Evolutionary conservation across 148 eudicot genomes (phyloP).

Genomic region (Selenicereus undatus): DNA sequence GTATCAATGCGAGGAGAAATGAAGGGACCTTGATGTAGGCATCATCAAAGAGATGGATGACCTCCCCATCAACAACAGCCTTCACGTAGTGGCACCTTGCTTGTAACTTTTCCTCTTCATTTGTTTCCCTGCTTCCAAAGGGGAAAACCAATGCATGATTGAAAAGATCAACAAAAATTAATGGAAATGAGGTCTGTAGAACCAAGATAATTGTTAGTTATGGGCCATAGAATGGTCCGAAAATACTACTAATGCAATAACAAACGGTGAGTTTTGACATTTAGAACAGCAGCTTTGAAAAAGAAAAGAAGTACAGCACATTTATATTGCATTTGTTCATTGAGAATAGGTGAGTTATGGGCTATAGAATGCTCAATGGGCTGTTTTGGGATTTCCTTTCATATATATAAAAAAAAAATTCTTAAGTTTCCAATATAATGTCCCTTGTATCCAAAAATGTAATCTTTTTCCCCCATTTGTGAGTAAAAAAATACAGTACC

Average conservation of each 20-base stretch:
- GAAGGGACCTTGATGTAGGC: constrained; percentile 21
- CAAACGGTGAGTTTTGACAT: too few relatives aligned
- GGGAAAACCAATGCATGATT: not conserved
- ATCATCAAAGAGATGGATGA: constrained; percentile 23
- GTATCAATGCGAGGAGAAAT: not conserved
- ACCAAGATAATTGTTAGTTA: not conserved
- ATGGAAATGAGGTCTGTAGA: not conserved
- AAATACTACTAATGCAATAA: not conserved
- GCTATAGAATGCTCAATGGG: not conserved
- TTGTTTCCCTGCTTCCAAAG: constrained; percentile 6
- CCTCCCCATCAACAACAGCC: constrained; percentile 30
- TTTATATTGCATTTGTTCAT: too few relatives aligned
- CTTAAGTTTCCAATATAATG: too few relatives aligned
- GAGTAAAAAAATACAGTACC: too few relatives aligned
- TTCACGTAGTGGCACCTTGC: constrained; percentile 25
- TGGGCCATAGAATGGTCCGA: not conserved
- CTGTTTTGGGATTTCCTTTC: too few relatives aligned
- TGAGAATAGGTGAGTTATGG: not conserved
- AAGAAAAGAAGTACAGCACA: too few relatives aligned
- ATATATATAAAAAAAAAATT: too few relatives aligned
- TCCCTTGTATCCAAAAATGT: too few relatives aligned
- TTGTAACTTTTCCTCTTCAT: constrained; percentile 23
- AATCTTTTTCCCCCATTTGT: too few relatives aligned
- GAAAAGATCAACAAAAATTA: not conserved
- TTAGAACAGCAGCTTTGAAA: too few relatives aligned